phyloP scores from a whole-genome alignment of 345 rosid species.

The Luvunga scandens region DNA sequence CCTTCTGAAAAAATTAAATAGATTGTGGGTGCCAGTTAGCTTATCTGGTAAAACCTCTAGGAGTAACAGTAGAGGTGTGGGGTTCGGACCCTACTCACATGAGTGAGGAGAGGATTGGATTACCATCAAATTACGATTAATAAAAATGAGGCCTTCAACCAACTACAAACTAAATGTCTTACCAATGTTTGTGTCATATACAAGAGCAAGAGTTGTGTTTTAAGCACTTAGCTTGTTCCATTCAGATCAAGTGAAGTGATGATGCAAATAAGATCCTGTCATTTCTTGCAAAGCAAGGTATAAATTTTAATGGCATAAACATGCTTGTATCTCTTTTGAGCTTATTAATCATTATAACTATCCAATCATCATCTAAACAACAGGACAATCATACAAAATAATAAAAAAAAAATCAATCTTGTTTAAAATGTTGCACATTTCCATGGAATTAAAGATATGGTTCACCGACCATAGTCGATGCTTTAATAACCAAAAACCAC shows the following conservation, averaged over 20 bases:
- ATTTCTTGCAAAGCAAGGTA: neutral
- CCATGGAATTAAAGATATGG: no score
- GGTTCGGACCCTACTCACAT: no score
- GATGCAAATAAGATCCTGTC: neutral
- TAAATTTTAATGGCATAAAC: neutral
- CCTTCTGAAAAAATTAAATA: no score
- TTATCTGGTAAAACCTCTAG: no score
- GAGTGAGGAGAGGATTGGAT: no score
- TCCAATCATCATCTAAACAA: neutral
- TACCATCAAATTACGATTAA: no score
- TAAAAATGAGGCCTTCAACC: neutral
- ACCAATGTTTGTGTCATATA: neutral
- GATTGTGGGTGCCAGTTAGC: no score
- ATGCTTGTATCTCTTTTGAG: neutral
- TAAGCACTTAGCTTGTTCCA: slow-evolving; percentile 4
- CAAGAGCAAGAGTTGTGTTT: neutral
- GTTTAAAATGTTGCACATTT: neutral
- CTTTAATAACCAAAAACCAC: neutral
- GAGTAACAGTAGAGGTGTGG: no score
- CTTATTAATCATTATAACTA: neutral
- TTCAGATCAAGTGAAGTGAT: neutral
- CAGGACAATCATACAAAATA: neutral
- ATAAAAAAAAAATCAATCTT: neutral
- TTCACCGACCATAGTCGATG: neutral
- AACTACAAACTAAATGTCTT: neutral